A percentile compares a stretch with the other conserved stretches of the same genome.
These are phyloP conservation scores for Diaporthe vaccinii DNA, from an alignment of 2,329 filamentous ascomycete species.

Conservation along the genomic window DNA sequence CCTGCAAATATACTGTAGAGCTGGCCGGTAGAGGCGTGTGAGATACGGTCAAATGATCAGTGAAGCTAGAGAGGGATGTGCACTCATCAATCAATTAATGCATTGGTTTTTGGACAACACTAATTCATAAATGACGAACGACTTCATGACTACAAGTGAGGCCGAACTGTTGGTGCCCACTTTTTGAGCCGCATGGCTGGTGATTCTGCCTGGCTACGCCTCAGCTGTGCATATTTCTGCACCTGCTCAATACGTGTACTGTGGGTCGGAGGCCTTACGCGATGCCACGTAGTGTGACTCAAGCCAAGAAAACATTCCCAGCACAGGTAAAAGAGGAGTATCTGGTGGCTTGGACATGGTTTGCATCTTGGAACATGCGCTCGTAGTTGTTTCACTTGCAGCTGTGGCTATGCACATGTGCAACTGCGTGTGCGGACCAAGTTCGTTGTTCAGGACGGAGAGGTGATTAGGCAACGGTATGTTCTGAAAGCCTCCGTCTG, in stretches of 20 bases:
- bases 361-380: neutral
- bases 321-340: constrained; percentile 2
- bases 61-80: too few relatives aligned
- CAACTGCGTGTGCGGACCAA: neutral
- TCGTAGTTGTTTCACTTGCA: neutral
- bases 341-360: neutral
- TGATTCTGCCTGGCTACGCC: constrained; percentile 25
- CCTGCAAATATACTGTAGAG: neutral
- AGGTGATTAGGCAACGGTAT: neutral
- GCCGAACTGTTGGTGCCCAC: constrained; percentile 15
- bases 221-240: neutral
- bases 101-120: neutral
- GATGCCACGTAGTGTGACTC: constrained; percentile 30
- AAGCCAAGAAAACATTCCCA: neutral
- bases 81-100: neutral
- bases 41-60: neutral
- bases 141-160: neutral
- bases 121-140: neutral
- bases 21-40: neutral
- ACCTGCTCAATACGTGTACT: neutral
- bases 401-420: neutral
- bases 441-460: neutral
- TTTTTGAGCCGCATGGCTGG: constrained; percentile 16
- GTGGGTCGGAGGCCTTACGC: neutral
- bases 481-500: neutral